Base-by-base conservation (phyloP, 2,329 filamentous ascomycete genomes). In the Neonectria sp. region DNA sequence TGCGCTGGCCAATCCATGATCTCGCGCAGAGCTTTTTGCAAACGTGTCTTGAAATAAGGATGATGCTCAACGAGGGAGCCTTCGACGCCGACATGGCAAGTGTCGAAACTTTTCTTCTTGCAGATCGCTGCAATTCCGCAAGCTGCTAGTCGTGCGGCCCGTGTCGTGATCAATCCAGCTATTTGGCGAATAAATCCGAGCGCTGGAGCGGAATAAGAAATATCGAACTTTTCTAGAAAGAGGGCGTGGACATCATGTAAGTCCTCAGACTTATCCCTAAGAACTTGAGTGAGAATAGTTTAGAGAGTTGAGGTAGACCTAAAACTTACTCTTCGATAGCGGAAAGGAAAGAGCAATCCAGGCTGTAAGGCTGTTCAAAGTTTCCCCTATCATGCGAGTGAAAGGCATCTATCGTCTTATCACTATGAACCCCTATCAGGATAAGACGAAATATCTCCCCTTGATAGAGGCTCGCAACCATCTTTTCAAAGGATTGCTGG, bases 51-150 rank as follows among this genome's bases (percentile, higher is more conserved):
- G 89, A 99, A 99, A 84, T 97, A 93, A 13, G 96, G 96, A 84
- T 99, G 99, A 82, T 98, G 98, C 88, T 97, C 98, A 86, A 99
- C 98, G 60, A 99, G 95, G 21, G 94, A 97, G 40, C 96, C 96
- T 79, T 99, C 96, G 57, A 96, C 96, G 76, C 96, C 96, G 46
- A 99, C 96, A 81, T 98, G 96, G 85, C 94, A 97, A 43, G 89
- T 88, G 77, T 92, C 84, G 82, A 95, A 95, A 73, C 90, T 89
- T 89, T 98, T 98, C 91, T 98, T 98, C 85, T 92, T 97, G 88
- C 93, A 95, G 78, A 99, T 98, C 65, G 95, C 96, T 15, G 95
- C 95, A 60, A 98, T 94, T 83, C 96, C 96, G 78, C 96, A 98
- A 29, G 95, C 92, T 17, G 95, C 97, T 58, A 99, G 89, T 69